phyloP scores from a whole-genome alignment of 305 asterid genomes.

The Fraxinus dipetala region DNA sequence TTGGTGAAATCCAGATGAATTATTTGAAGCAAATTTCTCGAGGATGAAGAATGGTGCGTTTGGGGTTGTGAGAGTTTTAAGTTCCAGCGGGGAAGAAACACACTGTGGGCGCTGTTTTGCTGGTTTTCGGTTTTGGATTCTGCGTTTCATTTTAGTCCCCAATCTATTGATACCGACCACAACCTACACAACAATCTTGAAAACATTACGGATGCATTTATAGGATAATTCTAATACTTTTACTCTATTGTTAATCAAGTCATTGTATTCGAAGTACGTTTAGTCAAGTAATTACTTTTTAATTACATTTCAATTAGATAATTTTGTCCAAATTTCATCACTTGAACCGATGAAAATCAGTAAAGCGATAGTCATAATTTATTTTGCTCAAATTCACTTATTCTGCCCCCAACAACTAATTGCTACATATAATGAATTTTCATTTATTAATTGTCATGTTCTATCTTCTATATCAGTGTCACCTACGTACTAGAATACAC shows the following conservation, averaged over 20 bases:
- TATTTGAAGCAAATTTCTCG: neutral
- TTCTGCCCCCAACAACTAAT: too few relatives aligned
- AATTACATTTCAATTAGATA: neutral
- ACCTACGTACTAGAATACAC: too few relatives aligned
- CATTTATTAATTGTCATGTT: too few relatives aligned
- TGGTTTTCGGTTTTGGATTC: neutral
- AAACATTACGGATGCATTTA: neutral
- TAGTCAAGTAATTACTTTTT: neutral
- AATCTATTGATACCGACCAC: neutral
- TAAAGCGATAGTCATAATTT: neutral
- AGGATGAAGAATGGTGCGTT: neutral
- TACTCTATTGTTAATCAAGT: neutral
- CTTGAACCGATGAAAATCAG: neutral
- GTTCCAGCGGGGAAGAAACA: neutral
- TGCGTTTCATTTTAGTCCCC: neutral
- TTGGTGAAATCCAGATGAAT: neutral
- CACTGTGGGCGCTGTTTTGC: constrained; percentile 29
- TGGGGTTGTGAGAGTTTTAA: neutral
- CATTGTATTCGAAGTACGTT: too few relatives aligned
- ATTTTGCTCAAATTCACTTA: neutral
- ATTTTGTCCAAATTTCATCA: neutral
- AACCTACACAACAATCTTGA: neutral
- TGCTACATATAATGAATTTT: too few relatives aligned
- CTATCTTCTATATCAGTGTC: too few relatives aligned
- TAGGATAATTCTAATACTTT: neutral